phyloP scores from a whole-genome alignment of 2,329 filamentous ascomycete species.

The Colletotrichum tofieldiae region DNA sequence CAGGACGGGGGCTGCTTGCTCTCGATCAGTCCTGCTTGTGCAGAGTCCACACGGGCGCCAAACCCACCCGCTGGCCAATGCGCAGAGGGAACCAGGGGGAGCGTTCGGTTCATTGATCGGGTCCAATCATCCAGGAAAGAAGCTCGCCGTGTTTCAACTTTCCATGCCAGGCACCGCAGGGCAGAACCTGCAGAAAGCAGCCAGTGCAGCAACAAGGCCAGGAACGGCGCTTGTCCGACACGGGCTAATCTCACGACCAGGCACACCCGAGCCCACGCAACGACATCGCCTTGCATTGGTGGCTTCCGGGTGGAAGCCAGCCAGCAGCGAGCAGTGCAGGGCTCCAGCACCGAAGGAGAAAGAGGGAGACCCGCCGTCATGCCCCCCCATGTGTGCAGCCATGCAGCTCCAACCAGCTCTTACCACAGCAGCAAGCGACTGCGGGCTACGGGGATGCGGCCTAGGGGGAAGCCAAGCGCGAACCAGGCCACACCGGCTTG shows the following conservation, averaged over 20 bases:
- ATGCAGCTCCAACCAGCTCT: constrained; percentile 10
- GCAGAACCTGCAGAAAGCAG: constrained; percentile 3
- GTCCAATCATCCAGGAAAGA: constrained; percentile 15
- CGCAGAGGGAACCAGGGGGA: neutral
- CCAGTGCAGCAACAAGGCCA: constrained; percentile 2
- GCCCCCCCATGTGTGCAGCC: constrained; percentile 1
- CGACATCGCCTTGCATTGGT: constrained; percentile 22
- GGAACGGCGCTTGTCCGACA: constrained; percentile 15
- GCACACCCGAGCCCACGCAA: constrained; percentile 7
- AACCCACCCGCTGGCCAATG: neutral
- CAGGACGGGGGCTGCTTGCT: neutral
- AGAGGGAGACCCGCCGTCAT: neutral
- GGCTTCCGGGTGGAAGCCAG: neutral
- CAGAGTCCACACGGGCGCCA: no score
- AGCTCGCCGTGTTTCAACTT: constrained; percentile 4
- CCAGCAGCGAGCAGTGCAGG: neutral
- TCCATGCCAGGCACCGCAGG: constrained; percentile 14
- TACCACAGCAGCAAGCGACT: constrained; percentile 32
- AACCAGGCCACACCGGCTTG: constrained; percentile 28
- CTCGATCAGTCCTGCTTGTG: neutral
- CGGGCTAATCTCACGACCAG: constrained; percentile 2
- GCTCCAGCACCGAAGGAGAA: neutral
- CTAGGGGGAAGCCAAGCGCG: constrained; percentile 17
- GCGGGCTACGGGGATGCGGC: constrained; percentile 25
- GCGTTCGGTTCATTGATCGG: constrained; percentile 3